Evolutionary conservation across 2,329 filamentous ascomycete species (phyloP), one percentile per base, ranked within the genome.

Genomic region (Microsporum ferrugineum): DNA sequence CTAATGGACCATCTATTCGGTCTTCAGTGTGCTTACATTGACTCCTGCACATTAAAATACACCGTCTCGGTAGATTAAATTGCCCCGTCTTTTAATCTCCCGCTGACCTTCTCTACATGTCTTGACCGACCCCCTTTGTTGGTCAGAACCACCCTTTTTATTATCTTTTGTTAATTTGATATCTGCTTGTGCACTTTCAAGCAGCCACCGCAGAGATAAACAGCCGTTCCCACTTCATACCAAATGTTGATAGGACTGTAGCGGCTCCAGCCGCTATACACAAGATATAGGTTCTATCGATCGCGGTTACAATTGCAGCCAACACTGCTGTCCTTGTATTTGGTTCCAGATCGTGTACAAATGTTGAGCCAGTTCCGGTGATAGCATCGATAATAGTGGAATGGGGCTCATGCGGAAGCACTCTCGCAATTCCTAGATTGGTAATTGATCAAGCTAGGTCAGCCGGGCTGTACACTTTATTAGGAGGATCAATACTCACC

Each of bases 351-450:
- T 55, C 14, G 14, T 55, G 29, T 36, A 55, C 51, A 36, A 55
- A 55, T 55, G 51, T 55, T 55, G 51, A 55, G n/a, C 51, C 51
- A 55, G 23, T 55, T 12, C 51, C 51, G 3, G 51, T 33, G 51
- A 55, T 55, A 55, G 51, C 51, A 55, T 55, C 51, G 17, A 55
- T 55, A 29, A 55, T 55, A 36, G 51, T 55, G 3, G 51, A 55
- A 36, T 55, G 51, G 23, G 17, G n/a, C 51, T 55, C 51, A 36
- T 55, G 31, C n/a, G 51, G 51, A 29, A 55, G 51, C 7, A 55
- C 51, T 6, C 29, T 31, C 12, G 29, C 51, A 29, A 55, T 55
- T 31, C 51, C 51, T 55, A 55, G 38, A 41, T 41, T 41, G 38
- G 8, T 41, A 14, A 41, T 41, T 41, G 38, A 12, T 41, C n/a